Percentiles rank a stretch among this genome's conserved stretches.
phyloP scores from a whole-genome alignment of 2,329 filamentous ascomycete species.

The Penicillium sp. region DNA sequence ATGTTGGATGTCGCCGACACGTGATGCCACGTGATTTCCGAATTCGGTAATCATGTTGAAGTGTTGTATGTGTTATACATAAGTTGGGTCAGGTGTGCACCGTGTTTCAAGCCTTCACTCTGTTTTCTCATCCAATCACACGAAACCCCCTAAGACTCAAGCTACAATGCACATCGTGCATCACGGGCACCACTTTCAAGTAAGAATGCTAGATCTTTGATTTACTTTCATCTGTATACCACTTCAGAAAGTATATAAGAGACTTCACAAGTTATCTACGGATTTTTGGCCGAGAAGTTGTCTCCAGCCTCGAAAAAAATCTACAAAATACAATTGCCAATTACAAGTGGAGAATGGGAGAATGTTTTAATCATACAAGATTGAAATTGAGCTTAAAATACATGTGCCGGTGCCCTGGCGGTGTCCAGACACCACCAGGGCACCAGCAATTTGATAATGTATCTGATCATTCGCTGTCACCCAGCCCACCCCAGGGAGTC shows the following conservation, averaged over 20 bases:
- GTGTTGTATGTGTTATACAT: too few species aligned
- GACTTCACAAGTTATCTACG: too few species aligned
- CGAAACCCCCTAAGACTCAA: too few species aligned
- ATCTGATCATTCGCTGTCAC: not conserved
- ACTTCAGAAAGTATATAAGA: too few species aligned
- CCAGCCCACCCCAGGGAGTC: not conserved
- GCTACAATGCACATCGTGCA: too few species aligned
- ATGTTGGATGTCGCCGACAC: not conserved
- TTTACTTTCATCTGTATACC: too few species aligned
- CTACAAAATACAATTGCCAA: not conserved
- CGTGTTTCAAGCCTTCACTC: too few species aligned
- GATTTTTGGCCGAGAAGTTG: not conserved
- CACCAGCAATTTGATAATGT: conserved; percentile 3
- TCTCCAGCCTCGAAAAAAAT: not conserved
- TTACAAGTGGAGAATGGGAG: not conserved
- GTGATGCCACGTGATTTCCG: not conserved
- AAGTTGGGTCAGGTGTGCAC: too few species aligned
- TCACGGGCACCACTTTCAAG: too few species aligned
- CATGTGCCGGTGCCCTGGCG: conserved; percentile 2
- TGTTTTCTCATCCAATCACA: too few species aligned
- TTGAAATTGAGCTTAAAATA: conserved; percentile 3
- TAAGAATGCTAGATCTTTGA: too few species aligned
- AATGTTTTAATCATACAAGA: not conserved
- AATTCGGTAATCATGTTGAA: too few species aligned
- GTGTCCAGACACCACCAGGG: not conserved